phyloP scores from a whole-genome alignment of 192 early-diverging fungal genomes.

The Coemansia umbellata region DNA sequence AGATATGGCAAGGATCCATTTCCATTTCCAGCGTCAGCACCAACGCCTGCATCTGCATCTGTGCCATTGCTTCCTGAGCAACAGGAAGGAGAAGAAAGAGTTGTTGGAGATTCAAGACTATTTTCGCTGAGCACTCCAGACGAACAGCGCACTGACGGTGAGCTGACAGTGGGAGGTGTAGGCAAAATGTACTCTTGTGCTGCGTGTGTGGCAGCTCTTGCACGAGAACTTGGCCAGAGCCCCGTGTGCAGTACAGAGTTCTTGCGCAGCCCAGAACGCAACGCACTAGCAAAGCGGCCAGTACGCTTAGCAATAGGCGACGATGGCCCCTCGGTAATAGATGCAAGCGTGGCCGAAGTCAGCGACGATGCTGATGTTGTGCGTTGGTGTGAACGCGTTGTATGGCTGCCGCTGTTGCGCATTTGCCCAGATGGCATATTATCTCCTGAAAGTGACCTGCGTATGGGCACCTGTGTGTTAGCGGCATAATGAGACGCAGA shows the following conservation, averaged over 20 bases:
- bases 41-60: not conserved
- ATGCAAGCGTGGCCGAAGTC: not conserved
- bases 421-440: not conserved
- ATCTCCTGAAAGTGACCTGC: slow-evolving; percentile 35
- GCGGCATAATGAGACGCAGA: not conserved
- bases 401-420: not conserved
- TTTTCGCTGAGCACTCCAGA: not conserved
- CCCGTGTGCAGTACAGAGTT: not conserved
- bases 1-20: no score
- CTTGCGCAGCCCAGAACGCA: slow-evolving; percentile 15
- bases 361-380: slow-evolving; percentile 25
- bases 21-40: not conserved
- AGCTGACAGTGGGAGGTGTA: not conserved
- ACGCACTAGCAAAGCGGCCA: slow-evolving; percentile 16
- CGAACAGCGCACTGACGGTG: not conserved
- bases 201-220: slow-evolving; percentile 19
- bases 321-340: not conserved
- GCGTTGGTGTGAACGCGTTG: slow-evolving; percentile 24
- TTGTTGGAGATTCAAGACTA: not conserved
- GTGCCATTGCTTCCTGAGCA: not conserved
- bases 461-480: not conserved
- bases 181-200: slow-evolving; percentile 10
- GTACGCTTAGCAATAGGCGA: slow-evolving; percentile 2
- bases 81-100: no score
- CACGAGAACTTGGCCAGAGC: slow-evolving; percentile 3